Evolutionary conservation across 1,284 basidiomycete genomes (phyloP), one percentile per base, ranked within the genome.

Genomic region (Coriolopsis trogii): DNA sequence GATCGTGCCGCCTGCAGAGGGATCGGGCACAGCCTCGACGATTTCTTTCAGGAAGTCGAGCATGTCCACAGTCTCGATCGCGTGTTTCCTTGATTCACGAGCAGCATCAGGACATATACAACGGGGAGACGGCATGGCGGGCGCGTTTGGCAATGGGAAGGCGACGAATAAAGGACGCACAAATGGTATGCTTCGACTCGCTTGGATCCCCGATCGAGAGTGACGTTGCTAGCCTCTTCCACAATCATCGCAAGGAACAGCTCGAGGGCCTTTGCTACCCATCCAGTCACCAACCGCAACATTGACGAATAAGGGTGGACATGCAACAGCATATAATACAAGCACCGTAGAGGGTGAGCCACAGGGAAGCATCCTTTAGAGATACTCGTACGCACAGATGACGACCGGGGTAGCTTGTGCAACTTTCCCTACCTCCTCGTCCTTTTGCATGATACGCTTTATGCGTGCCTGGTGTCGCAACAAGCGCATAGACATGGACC

Each of bases 391-490:
- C 93, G 71, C 67, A 98, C 97, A 99, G 63, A 99, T 97, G 57
- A 98, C 91, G 52, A 99, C 85, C 0, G 97, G 97, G 4, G 96
- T 98, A 13, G 94, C 95, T 67, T 95, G 93, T 1, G 97, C 95
- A 16, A 99, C 93, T 72, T 99, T 99, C 50, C 97, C 96, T 15
- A 99, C 96, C 69, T 99, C 96, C 68, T 99, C 97, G 69, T 99
- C 96, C 70, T 96, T 95, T 76, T 99, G 96, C 93, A 99, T 99
- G 56, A 99, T 98, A 77, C 95, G 94, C 81, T 98, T 99, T 76
- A 98, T 99, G 48, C 96, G 85, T 6, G 96, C 96, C 92, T 93
- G 39, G 7, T 21, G n/a, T 4, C 21, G 50, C 21, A 54, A n/a
- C 47, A n/a, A n/a, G n/a, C n/a, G n/a, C n/a, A n/a, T n/a, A n/a